These are phyloP conservation scores for Calonectria multiphialidica DNA, from an alignment of 2,329 filamentous ascomycete genomes.

Conservation along the genomic window DNA sequence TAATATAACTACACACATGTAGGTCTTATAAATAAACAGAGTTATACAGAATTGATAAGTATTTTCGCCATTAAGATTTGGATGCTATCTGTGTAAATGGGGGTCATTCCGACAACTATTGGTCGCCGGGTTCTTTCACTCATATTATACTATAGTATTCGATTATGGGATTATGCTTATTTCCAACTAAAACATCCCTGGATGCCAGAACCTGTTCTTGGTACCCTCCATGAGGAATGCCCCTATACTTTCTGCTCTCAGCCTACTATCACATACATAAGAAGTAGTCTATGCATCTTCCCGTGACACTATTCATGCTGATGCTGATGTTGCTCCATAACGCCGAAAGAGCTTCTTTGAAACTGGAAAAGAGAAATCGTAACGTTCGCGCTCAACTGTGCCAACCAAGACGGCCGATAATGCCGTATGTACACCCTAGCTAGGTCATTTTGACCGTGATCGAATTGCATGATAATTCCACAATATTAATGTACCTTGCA, in stretches of 20 bases:
- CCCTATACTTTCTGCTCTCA: neutral
- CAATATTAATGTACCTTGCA: neutral
- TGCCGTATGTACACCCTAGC: neutral
- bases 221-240: neutral
- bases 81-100: neutral
- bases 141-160: constrained; percentile 41
- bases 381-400: constrained; percentile 1
- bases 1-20: too few species aligned
- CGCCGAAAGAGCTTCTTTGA: constrained; percentile 18
- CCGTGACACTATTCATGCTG: constrained; percentile 12
- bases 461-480: neutral
- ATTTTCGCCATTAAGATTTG: neutral
- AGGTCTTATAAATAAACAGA: too few species aligned
- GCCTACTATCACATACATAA: constrained; percentile 15
- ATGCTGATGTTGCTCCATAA: constrained; percentile 15
- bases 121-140: neutral
- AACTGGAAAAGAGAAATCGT: neutral
- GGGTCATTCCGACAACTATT: neutral
- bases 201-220: constrained; percentile 5
- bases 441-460: neutral
- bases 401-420: constrained; percentile 14
- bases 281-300: constrained; percentile 12
- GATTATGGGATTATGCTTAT: constrained; percentile 33
- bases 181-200: constrained; percentile 6
- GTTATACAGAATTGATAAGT: too few species aligned